Evolutionary conservation across 805 yeast genomes (phyloP).

Genomic region (Yarrowia deformans): DNA sequence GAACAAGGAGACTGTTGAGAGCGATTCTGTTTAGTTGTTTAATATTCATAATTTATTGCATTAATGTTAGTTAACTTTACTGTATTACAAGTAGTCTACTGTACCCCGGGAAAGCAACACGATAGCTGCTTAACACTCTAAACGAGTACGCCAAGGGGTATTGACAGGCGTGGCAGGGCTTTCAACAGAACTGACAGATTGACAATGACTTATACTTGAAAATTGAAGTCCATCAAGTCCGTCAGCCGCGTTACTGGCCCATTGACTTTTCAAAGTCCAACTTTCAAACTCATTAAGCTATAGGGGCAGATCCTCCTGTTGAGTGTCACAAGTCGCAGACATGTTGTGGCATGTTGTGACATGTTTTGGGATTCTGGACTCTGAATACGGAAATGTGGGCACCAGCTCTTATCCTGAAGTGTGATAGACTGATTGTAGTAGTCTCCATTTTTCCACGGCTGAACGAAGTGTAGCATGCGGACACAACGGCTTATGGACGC

Average conservation of each 20-base stretch:
- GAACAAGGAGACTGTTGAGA: conserved; percentile 29
- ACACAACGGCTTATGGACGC: background rate
- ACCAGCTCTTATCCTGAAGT: background rate
- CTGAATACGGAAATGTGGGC: background rate
- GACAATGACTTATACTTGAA: background rate
- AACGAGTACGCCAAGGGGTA: background rate
- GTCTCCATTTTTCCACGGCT: background rate
- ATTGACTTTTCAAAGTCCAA: background rate
- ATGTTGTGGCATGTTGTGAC: no score
- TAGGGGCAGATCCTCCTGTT: conserved; percentile 9
- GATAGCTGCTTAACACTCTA: background rate
- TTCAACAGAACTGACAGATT: background rate
- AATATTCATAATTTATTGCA: conserved; percentile 29
- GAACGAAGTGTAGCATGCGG: background rate
- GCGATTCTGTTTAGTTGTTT: conserved; percentile 23
- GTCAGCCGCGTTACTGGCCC: conserved; percentile 1
- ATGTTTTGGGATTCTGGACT: background rate
- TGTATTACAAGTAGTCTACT: no score
- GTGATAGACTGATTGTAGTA: background rate
- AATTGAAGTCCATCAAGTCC: background rate
- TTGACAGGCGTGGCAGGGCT: conserved; percentile 7
- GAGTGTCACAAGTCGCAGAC: background rate
- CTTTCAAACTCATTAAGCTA: background rate
- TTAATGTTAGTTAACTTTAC: conserved; percentile 2
- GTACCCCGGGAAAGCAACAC: no score